Base-by-base conservation (phyloP, 2,329 filamentous ascomycete species). In the Fusarium sp. region DNA sequence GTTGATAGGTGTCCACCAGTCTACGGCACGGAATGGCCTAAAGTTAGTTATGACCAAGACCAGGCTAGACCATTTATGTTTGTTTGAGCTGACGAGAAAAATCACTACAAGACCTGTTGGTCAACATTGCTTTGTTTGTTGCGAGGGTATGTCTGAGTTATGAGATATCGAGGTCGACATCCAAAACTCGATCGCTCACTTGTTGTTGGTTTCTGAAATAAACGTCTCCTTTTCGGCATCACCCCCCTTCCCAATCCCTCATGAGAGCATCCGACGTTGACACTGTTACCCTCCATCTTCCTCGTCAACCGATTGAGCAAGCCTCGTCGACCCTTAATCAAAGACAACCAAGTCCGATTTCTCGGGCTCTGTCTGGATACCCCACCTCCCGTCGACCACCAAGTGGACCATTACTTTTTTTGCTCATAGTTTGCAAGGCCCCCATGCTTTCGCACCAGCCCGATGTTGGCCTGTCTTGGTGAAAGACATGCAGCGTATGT, bases 241-340 rank as follows among this genome's bases (percentile, higher is more conserved):
- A 56, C 58, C 31, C 56, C 50, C 54, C 44, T 31, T 41, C 52
- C 42, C 52, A 59, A 57, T 49, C 60, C 55, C 49, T 65, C 49
- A 47, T 62, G 65, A 52, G 22, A 62, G 54, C 49, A 53, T 63
- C 59, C 47, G 27, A 61, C 56, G 62, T 65, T 60, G 57, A 67
- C 61, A 55, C 45, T 53, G 54, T 52, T 62, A 62, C 68, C 69
- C 64, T 68, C 61, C 65, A 74, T 62, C 63, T 68, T 66, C 46
- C 63, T 76, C 62, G 57, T 49, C 60, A 73, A 50, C 57, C 35
- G 58, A 68, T 61, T 69, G 58, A 68, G 53, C 72, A 77, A 77
- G 75, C 75, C 75, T 77, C 72, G 75, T 70, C 71, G 72, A 77
- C 75, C 75, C 75, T 77, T 77, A 77, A 77, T 77, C 75, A 77